Evolutionary conservation across 305 asterid genomes (phyloP), one percentile per base, ranked within the genome.

Genomic region (Fraxinus baroniana): DNA sequence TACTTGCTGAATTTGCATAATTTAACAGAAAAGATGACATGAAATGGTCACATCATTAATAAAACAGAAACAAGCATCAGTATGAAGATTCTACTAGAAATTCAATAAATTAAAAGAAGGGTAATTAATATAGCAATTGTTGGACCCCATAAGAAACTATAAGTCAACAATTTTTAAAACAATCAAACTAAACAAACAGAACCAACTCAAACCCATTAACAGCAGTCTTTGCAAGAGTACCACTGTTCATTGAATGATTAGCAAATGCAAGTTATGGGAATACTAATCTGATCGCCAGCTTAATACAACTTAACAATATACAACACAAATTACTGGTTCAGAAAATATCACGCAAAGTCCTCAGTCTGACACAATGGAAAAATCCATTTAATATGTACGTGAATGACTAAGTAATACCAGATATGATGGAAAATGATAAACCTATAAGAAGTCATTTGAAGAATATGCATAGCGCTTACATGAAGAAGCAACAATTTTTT

Each of bases 101-200:
- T 49, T 36, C 71, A 49, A 35, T 15, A 28, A 76, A 39, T 2
- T 20, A 33, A 76, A 76, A 76, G 37, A 39, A 12, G 62, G n/a
- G 1, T 3, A 4, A 5, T 41, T 41, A 30, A 12, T 52, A 77
- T 20, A 17, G 15, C 39, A 26, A 33, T 52, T 28, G 9, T 37
- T 13, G 70, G 24, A 77, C 24, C 46, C 15, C 18, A 28, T 30
- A 75, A 18, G 78, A 75, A 20, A 22, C 7, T 28, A 5, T 10
- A 80, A 30, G 36, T 55, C 55, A n/a, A 81, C 33, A 46, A 32
- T 71, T 77, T 76, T 62, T 32, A 78, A 64, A 15, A 55, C 68
- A 60, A 66, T 17, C 6, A 39, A 22, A 74, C 55, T 75, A 32
- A 76, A 24, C 44, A 76, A 28, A 46, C 3, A 55, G 37, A 77